Base-by-base conservation (phyloP, 768 basidiomycete species). In the Termitomyces sp. region DNA sequence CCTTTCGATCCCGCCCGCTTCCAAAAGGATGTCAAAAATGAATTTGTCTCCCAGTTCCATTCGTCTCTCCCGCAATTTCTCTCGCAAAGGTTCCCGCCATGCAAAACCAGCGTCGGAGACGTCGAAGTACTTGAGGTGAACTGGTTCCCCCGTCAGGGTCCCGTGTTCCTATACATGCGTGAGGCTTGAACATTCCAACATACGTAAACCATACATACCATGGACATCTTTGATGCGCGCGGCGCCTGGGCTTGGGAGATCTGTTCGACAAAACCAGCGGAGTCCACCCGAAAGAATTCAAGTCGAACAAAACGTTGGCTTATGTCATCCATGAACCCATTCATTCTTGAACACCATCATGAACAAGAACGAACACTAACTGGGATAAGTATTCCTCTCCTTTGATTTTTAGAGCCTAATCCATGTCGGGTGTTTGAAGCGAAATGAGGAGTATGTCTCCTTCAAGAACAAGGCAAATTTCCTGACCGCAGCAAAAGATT, bases 11-110 rank as follows among this genome's bases (percentile, higher is more conserved):
- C 85, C 82, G 23, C 88, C 89, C 14, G 81, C 78, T 9, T 74
- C 68, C 39, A 94, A 79, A 5, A 93, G 77, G 21, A 87, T 79
- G 67, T 92, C 89, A 59, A 89, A 88, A 32, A 93, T 77, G 46
- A 91, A 81, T 52, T 77, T 63, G 66, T 87, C 86, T 28, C 78
- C 74, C 72, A 91, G 74, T 37, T 70, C 70, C 5, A 80, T 80
- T 39, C 91, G 82, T 39, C 88, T 80, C 42, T 76, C 70, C 61
- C 83, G 79, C 52, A 91, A 87, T 68, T 82, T 77, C 58, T 79
- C 75, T 46, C 76, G 77, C 32, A 74, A 72, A 40, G 77, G 74
- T 17, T 73, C 70, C 58, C 76, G 75, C 81, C 85, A 91, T 46
- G 89, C 75, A 68, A 90, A 89, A 48, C 68, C 64, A 42, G 72